These are phyloP conservation scores for Oryza punctata DNA, from an alignment of 176 grass and related monocot genomes.

Conservation along the genomic window DNA sequence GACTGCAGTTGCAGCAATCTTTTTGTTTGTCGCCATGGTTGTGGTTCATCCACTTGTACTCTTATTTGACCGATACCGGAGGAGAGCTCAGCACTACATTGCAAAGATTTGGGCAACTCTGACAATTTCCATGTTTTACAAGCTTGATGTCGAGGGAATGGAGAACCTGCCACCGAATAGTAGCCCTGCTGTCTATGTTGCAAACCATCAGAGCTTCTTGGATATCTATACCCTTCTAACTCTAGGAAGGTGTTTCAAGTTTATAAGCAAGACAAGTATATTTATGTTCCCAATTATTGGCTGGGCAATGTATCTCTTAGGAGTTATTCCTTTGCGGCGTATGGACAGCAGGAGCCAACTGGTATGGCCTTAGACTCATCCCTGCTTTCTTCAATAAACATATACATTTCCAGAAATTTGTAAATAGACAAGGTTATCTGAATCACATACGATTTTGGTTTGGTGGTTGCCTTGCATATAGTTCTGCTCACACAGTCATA, in stretches of 20 bases:
- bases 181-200: conserved; percentile 78
- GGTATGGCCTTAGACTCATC: conserved; percentile 51
- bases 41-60: conserved; percentile 74
- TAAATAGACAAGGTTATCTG: conserved; percentile 4
- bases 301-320: conserved; percentile 96
- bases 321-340: conserved; percentile 81
- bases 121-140: conserved; percentile 84
- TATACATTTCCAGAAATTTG: neutral
- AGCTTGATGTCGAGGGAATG: conserved; percentile 83
- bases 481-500: neutral
- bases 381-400: neutral
- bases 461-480: neutral
- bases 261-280: conserved; percentile 99
- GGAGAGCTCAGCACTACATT: conserved; percentile 73
- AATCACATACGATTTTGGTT: neutral
- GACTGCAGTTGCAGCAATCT: conserved; percentile 64
- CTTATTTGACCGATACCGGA: conserved; percentile 71
- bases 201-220: conserved; percentile 96
- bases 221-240: conserved; percentile 93
- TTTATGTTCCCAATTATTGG: conserved; percentile 93
- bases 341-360: conserved; percentile 92
- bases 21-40: conserved; percentile 74
- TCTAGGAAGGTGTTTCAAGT: conserved; percentile 84
- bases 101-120: conserved; percentile 83
- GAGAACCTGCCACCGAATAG: conserved; percentile 80